Conservation (phyloP, 345 rosid species). For the Leavenworthia alabamica region DNA sequence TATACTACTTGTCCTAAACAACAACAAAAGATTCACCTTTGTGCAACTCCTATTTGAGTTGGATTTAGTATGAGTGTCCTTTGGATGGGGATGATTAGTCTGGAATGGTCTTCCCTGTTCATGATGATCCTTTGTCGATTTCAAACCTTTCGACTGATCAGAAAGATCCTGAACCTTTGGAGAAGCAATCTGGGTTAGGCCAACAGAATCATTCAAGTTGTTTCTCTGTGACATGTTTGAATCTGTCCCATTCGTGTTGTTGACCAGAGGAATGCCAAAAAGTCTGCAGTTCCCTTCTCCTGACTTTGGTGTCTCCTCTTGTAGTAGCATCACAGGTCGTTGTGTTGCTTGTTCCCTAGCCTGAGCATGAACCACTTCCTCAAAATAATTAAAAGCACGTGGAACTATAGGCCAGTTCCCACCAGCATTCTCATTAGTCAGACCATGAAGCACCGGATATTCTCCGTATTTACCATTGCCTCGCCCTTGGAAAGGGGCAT, state of each 20-base stretch:
- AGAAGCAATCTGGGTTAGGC: constrained; percentile 20
- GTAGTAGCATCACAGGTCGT: constrained; percentile 32
- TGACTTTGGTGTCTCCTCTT: constrained; percentile 41
- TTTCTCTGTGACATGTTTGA: constrained; percentile 25
- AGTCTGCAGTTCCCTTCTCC: constrained; percentile 56
- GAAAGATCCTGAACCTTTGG: constrained; percentile 29
- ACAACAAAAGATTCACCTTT: constrained; percentile 37
- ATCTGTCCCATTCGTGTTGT: constrained; percentile 34
- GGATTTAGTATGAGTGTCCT: constrained; percentile 39
- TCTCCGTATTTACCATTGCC: constrained; percentile 41
- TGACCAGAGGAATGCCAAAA: constrained; percentile 62
- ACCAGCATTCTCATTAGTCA: constrained; percentile 36
- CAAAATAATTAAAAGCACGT: constrained; percentile 34
- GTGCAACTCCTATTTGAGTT: constrained; percentile 63
- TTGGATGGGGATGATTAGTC: constrained; percentile 24
- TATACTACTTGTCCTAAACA: not conserved
- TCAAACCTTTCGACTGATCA: constrained; percentile 39
- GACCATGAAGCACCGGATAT: constrained; percentile 37
- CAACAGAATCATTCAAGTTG: constrained; percentile 18
- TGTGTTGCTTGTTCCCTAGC: constrained; percentile 35
- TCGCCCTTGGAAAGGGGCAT: constrained; percentile 32
- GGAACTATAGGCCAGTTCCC: constrained; percentile 57
- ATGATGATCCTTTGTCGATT: constrained; percentile 30
- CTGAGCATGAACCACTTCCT: constrained; percentile 32
- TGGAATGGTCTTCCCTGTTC: constrained; percentile 44